Base-by-base conservation (phyloP, 176 grass and related monocot genomes). In the Microstegium vimineum region DNA sequence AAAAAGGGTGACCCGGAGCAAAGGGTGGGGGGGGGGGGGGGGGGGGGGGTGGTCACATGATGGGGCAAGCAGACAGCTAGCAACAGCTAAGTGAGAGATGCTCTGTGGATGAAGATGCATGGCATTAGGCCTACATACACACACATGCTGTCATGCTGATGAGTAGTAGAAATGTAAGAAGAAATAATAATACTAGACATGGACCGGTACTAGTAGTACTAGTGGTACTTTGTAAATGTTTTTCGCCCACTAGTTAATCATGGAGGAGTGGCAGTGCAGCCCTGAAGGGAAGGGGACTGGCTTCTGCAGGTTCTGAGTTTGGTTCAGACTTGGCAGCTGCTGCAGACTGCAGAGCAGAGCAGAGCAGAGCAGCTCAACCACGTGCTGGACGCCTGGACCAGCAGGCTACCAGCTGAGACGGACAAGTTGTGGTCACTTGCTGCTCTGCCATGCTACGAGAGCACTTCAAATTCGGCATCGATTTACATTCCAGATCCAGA, bases 71-170 rank as follows among this genome's bases (percentile, higher is more conserved):
- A 66, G 87, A 90, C 91, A 93, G 92, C 92, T 93, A 94, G 90
- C 90, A 91, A 98, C 95, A 98, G 92, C 95, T 94, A 91, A 74
- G 72, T 81, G 72, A 75, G 64, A 69, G 66, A n/a, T n/a, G 64
- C 85, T 41, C 10, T 54, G 15, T 43, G 35, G 37, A 75, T 43
- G 64, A 49, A 35, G 41, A 68, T 67, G 77, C 69, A 72, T 47
- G 69, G 38, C 69, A 71, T 45, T 26, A 37, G 33, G 33, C 65
- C 34, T 11, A 35, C 32, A 66, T 22, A 12, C 42, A n/a, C n/a
- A 56, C 2, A 57, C 20, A 56, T n/a, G n/a, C n/a, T n/a, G n/a
- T n/a, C 52, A 56, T 56, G 52, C 18, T n/a, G n/a, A n/a, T n/a
- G n/a, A n/a, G n/a, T n/a, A n/a, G 20, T 4, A 47, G 45, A 23